Percentiles rank a stretch among this genome's conserved stretches.
These are phyloP conservation scores for Abrus precatorius DNA, from an alignment of 306 rosid genomes.

Conservation along the genomic window DNA sequence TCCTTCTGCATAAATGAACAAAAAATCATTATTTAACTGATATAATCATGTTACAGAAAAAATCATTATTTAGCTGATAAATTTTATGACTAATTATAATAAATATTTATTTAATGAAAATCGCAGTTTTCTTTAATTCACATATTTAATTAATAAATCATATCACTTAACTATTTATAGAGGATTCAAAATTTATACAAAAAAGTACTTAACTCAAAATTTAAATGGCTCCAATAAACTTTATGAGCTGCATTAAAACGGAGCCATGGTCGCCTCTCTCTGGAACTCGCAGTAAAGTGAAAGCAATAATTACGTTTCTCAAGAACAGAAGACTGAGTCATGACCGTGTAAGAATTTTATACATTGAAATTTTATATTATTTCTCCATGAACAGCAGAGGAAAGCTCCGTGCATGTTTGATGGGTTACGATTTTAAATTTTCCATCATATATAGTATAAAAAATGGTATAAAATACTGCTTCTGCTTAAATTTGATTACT, in stretches of 20 bases:
- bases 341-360: conserved; percentile 4
- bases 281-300: background rate
- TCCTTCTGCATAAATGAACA: too few species aligned
- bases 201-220: background rate
- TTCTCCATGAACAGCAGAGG: background rate
- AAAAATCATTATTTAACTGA: too few species aligned
- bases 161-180: too few species aligned
- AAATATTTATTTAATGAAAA: too few species aligned
- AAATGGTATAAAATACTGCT: background rate
- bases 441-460: background rate
- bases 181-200: background rate
- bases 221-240: background rate
- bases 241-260: background rate
- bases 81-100: too few species aligned
- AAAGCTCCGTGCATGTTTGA: conserved; percentile 14
- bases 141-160: too few species aligned
- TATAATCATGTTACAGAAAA: too few species aligned
- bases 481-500: background rate
- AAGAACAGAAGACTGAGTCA: background rate
- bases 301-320: background rate
- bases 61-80: too few species aligned
- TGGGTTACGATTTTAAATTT: conserved; percentile 20
- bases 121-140: too few species aligned
- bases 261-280: background rate
- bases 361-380: background rate